phyloP scores from a whole-genome alignment of 2,329 filamentous ascomycete genomes.

The Fusarium chlamydosporum region DNA sequence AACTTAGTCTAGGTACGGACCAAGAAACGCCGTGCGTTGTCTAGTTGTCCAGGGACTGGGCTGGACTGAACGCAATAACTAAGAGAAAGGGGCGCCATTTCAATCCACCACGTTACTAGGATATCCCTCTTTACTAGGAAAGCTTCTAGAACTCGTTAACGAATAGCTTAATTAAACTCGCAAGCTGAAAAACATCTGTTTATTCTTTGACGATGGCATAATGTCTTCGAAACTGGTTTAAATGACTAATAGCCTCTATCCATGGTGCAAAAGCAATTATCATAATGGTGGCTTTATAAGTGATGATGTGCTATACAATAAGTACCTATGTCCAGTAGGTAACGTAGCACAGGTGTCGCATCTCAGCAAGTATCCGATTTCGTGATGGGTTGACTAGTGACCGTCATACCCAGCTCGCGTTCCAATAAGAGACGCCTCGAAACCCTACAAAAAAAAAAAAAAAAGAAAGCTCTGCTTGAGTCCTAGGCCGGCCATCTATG shows the following conservation, averaged over 20 bases:
- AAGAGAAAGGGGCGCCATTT: conserved; percentile 45
- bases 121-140: conserved; percentile 19
- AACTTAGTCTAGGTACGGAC: conserved; percentile 7
- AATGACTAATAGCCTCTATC: background rate
- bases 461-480: background rate
- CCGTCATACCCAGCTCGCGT: background rate
- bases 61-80: conserved; percentile 9
- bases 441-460: conserved; percentile 3
- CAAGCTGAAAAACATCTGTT: conserved; percentile 17
- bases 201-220: conserved; percentile 4
- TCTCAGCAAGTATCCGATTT: conserved; percentile 13
- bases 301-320: background rate
- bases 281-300: background rate
- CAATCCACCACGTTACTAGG: conserved; percentile 33
- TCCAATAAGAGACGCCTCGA: conserved; percentile 9
- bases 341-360: conserved; percentile 7
- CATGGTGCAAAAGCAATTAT: conserved; percentile 7
- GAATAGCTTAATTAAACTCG: conserved; percentile 25
- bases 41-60: background rate
- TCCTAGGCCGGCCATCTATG: background rate
- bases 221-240: background rate
- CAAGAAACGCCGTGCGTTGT: conserved; percentile 20
- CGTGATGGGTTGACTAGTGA: background rate
- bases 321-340: background rate
- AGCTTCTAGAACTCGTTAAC: conserved; percentile 18